These are phyloP conservation scores for Microthlaspi erraticum DNA, from an alignment of 345 rosid genomes.

Conservation along the genomic window DNA sequence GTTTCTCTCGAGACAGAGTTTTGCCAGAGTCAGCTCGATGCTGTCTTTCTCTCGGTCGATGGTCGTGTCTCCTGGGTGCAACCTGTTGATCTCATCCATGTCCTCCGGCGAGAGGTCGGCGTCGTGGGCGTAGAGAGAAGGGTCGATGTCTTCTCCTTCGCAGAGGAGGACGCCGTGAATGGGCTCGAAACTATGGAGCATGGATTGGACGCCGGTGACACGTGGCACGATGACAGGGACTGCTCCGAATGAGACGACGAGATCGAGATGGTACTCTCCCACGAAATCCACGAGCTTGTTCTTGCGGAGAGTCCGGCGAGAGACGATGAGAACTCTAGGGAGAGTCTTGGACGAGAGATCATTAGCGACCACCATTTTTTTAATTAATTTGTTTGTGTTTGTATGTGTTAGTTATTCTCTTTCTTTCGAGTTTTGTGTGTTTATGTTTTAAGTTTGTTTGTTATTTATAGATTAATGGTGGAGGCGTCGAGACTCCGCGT, in stretches of 20 bases:
- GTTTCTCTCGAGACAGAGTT: conserved; percentile 64
- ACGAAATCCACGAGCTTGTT: conserved; percentile 69
- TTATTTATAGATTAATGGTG: conserved; percentile 33
- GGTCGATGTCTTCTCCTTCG: conserved; percentile 78
- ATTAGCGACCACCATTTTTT: conserved; percentile 38
- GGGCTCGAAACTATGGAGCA: conserved; percentile 64
- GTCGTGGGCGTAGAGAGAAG: conserved; percentile 59
- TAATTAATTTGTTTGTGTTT: background rate
- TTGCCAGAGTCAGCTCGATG: conserved; percentile 62
- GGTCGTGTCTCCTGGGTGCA: conserved; percentile 56
- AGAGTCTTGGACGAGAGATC: conserved; percentile 52
- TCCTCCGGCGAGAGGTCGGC: conserved; percentile 54
- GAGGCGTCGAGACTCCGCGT: conserved; percentile 40
- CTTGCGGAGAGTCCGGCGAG: conserved; percentile 61
- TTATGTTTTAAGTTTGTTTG: background rate
- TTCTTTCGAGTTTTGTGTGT: background rate
- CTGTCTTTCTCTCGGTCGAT: conserved; percentile 66
- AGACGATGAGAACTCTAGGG: conserved; percentile 65
- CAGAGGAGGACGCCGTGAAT: conserved; percentile 76
- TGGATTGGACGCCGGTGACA: conserved; percentile 59
- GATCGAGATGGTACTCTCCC: conserved; percentile 76
- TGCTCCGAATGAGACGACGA: conserved; percentile 60
- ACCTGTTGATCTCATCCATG: conserved; percentile 54
- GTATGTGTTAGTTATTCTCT: background rate
- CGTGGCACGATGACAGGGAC: conserved; percentile 73